phyloP scores from a whole-genome alignment of 768 basidiomycete species.

The Xerocomellus chrysenteron region DNA sequence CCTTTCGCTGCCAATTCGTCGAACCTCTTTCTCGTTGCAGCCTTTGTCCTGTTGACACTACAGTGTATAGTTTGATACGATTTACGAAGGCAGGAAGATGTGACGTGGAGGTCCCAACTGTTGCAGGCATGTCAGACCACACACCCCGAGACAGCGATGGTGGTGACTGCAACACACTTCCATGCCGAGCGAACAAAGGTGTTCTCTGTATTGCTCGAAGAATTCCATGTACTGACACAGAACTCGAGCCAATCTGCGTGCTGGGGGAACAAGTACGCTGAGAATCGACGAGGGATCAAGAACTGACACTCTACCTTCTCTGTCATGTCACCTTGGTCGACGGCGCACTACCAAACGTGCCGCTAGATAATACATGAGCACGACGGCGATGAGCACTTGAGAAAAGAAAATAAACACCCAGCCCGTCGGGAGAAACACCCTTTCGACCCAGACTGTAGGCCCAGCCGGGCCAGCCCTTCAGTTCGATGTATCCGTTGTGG shows the following conservation, averaged over 20 bases:
- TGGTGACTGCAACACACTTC: slow-evolving; percentile 40
- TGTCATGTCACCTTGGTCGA: slow-evolving; percentile 15
- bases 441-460: no score
- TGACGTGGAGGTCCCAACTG: slow-evolving; percentile 55
- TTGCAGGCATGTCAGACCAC: no score
- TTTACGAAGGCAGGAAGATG: slow-evolving; percentile 51
- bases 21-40: slow-evolving; percentile 44
- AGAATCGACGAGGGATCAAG: no score
- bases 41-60: slow-evolving; percentile 39
- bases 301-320: slow-evolving; percentile 7
- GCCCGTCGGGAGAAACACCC: no score
- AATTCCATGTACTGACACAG: slow-evolving; percentile 56
- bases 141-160: no score
- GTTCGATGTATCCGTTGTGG: no score
- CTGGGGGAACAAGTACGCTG: no score
- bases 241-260: slow-evolving; percentile 55
- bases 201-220: slow-evolving; percentile 57
- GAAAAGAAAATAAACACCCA: no score
- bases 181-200: slow-evolving; percentile 53
- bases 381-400: no score
- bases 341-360: no score
- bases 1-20: slow-evolving; percentile 40
- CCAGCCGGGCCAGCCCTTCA: no score
- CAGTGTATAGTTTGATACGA: slow-evolving; percentile 54
- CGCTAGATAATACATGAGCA: no score